Evolutionary conservation across 352 stramenopile species (phyloP).

Genomic region (Phytopythium boreale): DNA sequence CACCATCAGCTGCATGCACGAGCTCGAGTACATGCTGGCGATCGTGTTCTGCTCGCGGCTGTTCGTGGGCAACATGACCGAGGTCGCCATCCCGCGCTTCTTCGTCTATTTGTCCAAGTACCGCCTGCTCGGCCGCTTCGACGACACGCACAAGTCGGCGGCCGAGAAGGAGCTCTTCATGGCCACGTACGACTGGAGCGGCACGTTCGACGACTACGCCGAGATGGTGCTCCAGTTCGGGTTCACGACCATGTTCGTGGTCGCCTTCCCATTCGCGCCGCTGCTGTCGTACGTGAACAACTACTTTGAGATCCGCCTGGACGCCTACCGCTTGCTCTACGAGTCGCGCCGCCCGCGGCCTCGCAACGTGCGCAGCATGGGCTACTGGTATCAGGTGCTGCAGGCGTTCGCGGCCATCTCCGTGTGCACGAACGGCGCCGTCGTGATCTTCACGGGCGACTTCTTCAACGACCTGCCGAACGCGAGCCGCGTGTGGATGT

Average conservation of each 20-base stretch:
- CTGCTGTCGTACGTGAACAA: slow-evolving; percentile 92
- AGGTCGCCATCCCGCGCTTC: slow-evolving; percentile 70
- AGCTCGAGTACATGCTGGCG: slow-evolving; percentile 89
- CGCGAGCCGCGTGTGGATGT: slow-evolving; percentile 69
- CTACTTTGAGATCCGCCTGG: slow-evolving; percentile 90
- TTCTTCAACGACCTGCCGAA: slow-evolving; percentile 63
- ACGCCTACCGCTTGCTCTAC: slow-evolving; percentile 83
- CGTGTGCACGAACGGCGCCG: slow-evolving; percentile 91
- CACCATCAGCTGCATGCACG: slow-evolving; percentile 76
- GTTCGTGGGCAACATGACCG: slow-evolving; percentile 77
- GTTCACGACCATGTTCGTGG: slow-evolving; percentile 89
- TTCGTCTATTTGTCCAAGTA: slow-evolving; percentile 74
- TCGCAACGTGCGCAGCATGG: slow-evolving; percentile 84
- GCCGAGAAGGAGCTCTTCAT: slow-evolving; percentile 77
- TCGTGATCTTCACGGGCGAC: slow-evolving; percentile 92
- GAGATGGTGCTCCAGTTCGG: slow-evolving; percentile 91
- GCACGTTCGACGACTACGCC: slow-evolving; percentile 92
- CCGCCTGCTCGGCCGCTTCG: slow-evolving; percentile 51
- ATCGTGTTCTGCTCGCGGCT: slow-evolving; percentile 90
- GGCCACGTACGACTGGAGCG: slow-evolving; percentile 78
- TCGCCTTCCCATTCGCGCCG: slow-evolving; percentile 91
- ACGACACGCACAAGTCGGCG: slow-evolving; percentile 42
- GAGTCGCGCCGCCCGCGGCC: slow-evolving; percentile 79
- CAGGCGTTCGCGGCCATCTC: slow-evolving; percentile 88
- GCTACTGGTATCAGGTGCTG: slow-evolving; percentile 92